These are phyloP conservation scores for Chlorella sp. DNA, from an alignment of 139 green algal species.

Conservation along the genomic window DNA sequence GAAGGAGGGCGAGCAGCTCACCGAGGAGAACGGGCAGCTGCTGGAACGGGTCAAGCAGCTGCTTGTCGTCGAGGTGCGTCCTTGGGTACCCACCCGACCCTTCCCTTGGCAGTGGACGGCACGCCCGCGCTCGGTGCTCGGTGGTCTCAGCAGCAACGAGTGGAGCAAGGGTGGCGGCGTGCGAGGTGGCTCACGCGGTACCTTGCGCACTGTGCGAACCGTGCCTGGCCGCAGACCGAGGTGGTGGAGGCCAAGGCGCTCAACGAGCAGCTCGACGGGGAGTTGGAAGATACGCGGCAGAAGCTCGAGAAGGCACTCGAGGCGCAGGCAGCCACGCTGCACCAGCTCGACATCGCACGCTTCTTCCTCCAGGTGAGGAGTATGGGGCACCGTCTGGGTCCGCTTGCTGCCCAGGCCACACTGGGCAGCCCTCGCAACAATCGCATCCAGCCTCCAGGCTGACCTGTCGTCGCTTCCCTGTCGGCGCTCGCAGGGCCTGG, in stretches of 20 bases:
- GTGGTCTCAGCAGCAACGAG: too few species aligned
- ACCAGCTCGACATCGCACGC: slow-evolving; percentile 25
- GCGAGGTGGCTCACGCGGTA: too few species aligned
- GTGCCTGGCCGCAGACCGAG: not conserved
- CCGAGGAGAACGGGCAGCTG: slow-evolving; percentile 9
- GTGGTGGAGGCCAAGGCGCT: not conserved
- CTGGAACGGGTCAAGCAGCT: slow-evolving; percentile 5
- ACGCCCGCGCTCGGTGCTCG: too few species aligned
- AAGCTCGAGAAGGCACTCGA: slow-evolving; percentile 10
- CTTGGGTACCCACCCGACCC: too few species aligned
- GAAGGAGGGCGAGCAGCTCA: slow-evolving; percentile 10
- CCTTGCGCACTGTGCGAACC: too few species aligned
- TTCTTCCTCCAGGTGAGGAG: slow-evolving; percentile 31
- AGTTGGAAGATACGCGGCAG: slow-evolving; percentile 4
- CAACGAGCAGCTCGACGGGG: not conserved
- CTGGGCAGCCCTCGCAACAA: too few species aligned
- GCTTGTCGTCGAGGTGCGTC: not conserved
- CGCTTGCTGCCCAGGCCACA: too few species aligned
- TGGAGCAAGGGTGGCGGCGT: too few species aligned
- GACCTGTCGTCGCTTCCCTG: not conserved
- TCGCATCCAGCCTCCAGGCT: too few species aligned
- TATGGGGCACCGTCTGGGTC: too few species aligned
- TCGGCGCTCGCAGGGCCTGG: not conserved
- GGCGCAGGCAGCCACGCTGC: slow-evolving; percentile 12
- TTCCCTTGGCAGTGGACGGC: too few species aligned